Evolutionary conservation across 768 basidiomycete genomes (phyloP).

Genomic region (Jaapia argillacea): DNA sequence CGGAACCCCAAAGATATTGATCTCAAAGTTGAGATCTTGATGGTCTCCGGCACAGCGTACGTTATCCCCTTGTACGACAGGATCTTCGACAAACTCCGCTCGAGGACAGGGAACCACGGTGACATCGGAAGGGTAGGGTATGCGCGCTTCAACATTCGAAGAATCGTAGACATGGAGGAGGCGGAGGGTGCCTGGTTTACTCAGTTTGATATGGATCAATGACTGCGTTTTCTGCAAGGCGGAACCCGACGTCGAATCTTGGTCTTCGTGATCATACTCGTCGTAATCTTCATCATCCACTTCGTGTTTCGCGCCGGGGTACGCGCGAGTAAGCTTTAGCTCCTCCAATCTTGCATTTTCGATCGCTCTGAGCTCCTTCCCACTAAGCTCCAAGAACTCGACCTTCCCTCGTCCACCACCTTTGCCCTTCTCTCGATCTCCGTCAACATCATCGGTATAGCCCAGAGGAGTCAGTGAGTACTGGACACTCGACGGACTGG

Average conservation of each 20-base stretch:
- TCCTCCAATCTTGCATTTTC: conserved; percentile 48
- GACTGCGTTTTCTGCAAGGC: conserved; percentile 67
- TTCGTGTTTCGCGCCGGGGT: conserved; percentile 17
- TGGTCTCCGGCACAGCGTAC: conserved; percentile 66
- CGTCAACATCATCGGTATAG: conserved; percentile 27
- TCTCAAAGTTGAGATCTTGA: conserved; percentile 41
- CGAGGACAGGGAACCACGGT: conserved; percentile 76
- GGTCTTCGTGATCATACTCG: conserved; percentile 66
- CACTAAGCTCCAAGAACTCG: conserved; percentile 44
- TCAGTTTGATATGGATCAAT: conserved; percentile 60
- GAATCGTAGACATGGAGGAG: conserved; percentile 68
- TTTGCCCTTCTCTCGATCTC: conserved; percentile 15
- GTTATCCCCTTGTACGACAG: conserved; percentile 28
- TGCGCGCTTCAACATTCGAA: conserved; percentile 61
- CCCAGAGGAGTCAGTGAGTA: conserved; percentile 69
- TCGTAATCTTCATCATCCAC: conserved; percentile 43
- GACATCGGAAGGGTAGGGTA: conserved; percentile 54
- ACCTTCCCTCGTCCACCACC: conserved; percentile 26
- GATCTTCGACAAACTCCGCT: conserved; percentile 47
- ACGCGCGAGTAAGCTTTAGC: conserved; percentile 33
- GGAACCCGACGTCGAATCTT: conserved; percentile 31
- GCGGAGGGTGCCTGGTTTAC: conserved; percentile 64
- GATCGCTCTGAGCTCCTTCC: conserved; percentile 59
- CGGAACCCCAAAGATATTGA: conserved; percentile 64
- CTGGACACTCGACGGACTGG: conserved; percentile 55